A percentile compares a stretch with the other conserved stretches of the same genome.
Evolutionary conservation across 2,329 filamentous ascomycete species (phyloP).

Genomic region (Xylariaceae sp.): DNA sequence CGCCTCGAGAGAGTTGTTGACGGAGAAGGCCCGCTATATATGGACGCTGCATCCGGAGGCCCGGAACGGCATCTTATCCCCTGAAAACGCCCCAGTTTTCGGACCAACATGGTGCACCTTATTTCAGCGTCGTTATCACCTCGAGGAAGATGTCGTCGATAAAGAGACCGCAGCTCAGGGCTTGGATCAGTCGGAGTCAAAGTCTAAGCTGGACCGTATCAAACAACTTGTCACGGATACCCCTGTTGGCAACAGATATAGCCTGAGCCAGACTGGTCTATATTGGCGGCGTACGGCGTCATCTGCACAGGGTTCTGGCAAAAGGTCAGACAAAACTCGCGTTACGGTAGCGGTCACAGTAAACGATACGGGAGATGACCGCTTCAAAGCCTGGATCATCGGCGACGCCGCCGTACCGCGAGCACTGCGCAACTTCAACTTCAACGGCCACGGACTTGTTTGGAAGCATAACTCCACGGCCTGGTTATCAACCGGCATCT

Average conservation of each 20-base stretch:
- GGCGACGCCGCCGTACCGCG: neutral
- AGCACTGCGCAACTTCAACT: slow-evolving; percentile 1
- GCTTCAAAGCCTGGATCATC: neutral
- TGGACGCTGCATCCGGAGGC: neutral
- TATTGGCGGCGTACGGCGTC: slow-evolving; percentile 1
- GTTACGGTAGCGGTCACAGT: neutral
- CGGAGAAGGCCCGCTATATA: neutral
- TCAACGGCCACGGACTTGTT: neutral
- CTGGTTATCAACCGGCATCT: neutral
- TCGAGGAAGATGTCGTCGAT: neutral
- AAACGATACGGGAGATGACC: neutral
- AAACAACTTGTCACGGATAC: neutral
- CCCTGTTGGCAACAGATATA: neutral
- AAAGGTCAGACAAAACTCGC: neutral
- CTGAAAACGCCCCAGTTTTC: neutral
- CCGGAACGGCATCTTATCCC: neutral
- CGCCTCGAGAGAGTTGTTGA: neutral
- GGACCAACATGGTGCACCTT: neutral
- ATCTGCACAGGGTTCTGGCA: neutral
- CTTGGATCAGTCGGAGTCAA: neutral
- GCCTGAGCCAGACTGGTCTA: neutral
- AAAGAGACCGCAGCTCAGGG: neutral
- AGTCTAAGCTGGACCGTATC: neutral
- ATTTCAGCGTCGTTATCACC: neutral
- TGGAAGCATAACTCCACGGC: neutral